phyloP scores from a whole-genome alignment of 2,329 filamentous ascomycete species.

The Sphaerulina vaccinii region DNA sequence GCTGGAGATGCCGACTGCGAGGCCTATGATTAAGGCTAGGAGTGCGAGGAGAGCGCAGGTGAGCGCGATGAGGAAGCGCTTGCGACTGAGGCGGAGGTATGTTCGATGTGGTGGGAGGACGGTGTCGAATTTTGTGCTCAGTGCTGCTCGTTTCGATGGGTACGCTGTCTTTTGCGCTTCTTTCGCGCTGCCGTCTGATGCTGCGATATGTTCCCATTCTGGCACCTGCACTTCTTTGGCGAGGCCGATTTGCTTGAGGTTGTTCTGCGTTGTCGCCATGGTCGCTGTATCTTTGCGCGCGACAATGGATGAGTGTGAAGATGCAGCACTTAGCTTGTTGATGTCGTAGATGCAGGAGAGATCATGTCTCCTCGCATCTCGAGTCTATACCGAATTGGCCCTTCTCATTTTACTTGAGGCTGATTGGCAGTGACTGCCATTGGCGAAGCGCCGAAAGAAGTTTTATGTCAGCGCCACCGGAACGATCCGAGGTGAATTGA shows the following conservation, averaged over 20 bases:
- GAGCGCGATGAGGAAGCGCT: conserved; percentile 12
- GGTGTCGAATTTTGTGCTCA: conserved; percentile 7
- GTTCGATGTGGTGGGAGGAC: conserved; percentile 14
- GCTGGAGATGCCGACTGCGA: conserved; percentile 10
- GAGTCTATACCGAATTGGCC: background rate
- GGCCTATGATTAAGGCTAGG: conserved; percentile 9
- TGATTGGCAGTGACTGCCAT: background rate
- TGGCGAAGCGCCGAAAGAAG: too few species aligned
- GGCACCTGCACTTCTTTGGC: conserved; percentile 24
- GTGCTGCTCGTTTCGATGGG: background rate
- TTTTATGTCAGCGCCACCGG: too few species aligned
- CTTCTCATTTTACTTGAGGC: background rate
- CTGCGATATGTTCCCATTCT: conserved; percentile 27
- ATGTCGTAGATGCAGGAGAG: too few species aligned
- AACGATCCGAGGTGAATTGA: too few species aligned
- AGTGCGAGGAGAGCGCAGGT: conserved; percentile 10
- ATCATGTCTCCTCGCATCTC: background rate
- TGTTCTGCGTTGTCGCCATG: background rate
- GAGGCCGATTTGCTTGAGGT: background rate
- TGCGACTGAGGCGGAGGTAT: conserved; percentile 7
- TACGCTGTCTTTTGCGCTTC: background rate
- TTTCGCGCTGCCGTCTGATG: conserved; percentile 4
- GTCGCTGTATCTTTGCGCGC: background rate
- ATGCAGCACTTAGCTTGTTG: too few species aligned
- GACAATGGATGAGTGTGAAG: background rate